These are phyloP conservation scores for Aspergillus ochraceus DNA, from an alignment of 2,329 filamentous ascomycete genomes.

Conservation along the genomic window DNA sequence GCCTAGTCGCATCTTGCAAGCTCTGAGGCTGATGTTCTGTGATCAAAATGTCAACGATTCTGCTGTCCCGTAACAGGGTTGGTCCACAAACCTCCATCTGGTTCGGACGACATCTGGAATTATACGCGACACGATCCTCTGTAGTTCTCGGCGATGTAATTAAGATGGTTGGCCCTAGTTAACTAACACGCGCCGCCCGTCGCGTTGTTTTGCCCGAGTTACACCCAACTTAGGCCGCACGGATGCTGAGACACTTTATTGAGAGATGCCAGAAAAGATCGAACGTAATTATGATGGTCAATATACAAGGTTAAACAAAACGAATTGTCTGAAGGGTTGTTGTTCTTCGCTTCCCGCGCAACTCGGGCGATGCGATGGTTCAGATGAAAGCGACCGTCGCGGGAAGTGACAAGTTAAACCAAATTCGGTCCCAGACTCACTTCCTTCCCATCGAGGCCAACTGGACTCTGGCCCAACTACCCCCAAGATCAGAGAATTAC, in stretches of 20 bases:
- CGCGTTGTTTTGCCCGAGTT: slow-evolving; percentile 6
- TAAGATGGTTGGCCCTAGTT: background rate
- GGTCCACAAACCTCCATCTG: slow-evolving; percentile 14
- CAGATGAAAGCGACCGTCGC: slow-evolving; percentile 1
- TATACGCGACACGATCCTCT: background rate
- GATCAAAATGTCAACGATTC: slow-evolving; percentile 7
- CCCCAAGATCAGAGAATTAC: too few species aligned
- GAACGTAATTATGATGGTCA: background rate
- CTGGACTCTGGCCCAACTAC: too few species aligned
- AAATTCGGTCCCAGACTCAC: background rate
- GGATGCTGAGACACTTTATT: background rate
- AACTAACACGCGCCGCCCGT: slow-evolving; percentile 7
- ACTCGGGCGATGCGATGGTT: background rate
- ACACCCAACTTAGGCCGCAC: background rate
- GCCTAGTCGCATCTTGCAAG: slow-evolving; percentile 36
- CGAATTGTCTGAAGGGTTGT: too few species aligned
- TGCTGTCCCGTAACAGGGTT: slow-evolving; percentile 1
- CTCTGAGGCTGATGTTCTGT: slow-evolving; percentile 20
- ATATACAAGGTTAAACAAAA: background rate
- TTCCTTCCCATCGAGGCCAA: background rate
- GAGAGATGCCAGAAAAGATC: background rate
- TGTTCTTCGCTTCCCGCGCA: background rate
- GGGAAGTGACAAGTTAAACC: slow-evolving; percentile 11
- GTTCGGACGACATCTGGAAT: slow-evolving; percentile 18
- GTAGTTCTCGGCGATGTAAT: background rate